These are phyloP conservation scores for Ophiosphaerella herpotricha DNA, from an alignment of 2,329 filamentous ascomycete genomes.

Conservation along the genomic window DNA sequence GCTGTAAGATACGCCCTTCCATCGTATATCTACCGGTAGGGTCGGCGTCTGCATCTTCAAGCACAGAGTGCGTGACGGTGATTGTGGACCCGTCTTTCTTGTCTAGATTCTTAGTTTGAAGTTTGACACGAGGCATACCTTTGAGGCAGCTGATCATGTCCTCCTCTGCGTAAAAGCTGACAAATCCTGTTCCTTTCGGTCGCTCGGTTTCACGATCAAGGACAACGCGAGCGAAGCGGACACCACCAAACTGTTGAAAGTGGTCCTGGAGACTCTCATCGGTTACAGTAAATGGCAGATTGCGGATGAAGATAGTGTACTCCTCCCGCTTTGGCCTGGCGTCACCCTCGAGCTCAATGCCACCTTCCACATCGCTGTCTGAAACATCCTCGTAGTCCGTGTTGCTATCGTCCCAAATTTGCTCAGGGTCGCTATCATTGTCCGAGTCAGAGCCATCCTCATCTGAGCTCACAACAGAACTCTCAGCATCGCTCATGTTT, in stretches of 20 bases:
- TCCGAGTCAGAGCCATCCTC: conserved; percentile 50
- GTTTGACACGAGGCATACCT: conserved; percentile 63
- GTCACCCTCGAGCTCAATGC: conserved; percentile 29
- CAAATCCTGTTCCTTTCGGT: conserved; percentile 90
- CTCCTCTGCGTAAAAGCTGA: conserved; percentile 81
- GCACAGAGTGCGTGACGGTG: conserved; percentile 67
- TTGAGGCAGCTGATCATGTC: conserved; percentile 79
- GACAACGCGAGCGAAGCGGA: conserved; percentile 90
- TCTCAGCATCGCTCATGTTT: conserved; percentile 42
- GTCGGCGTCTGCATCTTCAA: conserved; percentile 85
- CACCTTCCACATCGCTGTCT: conserved; percentile 49
- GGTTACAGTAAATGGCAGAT: conserved; percentile 85
- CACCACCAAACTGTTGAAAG: conserved; percentile 83
- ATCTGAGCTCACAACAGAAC: conserved; percentile 44
- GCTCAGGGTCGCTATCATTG: conserved; percentile 42
- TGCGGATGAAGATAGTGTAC: conserved; percentile 87
- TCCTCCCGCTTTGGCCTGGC: conserved; percentile 61
- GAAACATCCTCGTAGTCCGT: conserved; percentile 45
- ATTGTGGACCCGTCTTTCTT: conserved; percentile 44
- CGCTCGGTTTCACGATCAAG: conserved; percentile 83
- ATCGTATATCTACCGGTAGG: conserved; percentile 85
- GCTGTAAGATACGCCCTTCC: conserved; percentile 82
- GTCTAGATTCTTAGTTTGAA: conserved; percentile 43
- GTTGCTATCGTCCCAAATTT: conserved; percentile 47
- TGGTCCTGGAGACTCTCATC: conserved; percentile 83